Conservation (phyloP, 257 asterid genomes). For the Oldenlandia corymbosa region DNA sequence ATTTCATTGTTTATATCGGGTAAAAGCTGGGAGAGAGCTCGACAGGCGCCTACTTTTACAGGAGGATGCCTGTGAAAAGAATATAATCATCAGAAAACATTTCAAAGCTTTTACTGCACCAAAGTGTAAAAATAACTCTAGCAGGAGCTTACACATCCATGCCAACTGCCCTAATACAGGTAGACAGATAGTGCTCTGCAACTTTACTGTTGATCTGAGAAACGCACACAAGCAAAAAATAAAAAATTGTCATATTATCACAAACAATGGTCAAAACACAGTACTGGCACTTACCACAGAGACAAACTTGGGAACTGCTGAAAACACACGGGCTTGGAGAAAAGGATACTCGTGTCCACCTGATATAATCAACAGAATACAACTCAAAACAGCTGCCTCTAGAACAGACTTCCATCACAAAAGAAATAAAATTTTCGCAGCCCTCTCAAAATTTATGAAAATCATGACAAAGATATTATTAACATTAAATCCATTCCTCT, state of each 20-base stretch:
- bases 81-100: constrained; percentile 11
- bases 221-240: constrained; percentile 26
- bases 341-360: constrained; percentile 76
- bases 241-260: constrained; percentile 3
- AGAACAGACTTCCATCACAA: background rate
- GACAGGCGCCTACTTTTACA: constrained; percentile 95
- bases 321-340: constrained; percentile 85
- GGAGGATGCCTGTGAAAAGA: constrained; percentile 67
- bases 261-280: background rate
- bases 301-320: constrained; percentile 77
- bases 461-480: background rate
- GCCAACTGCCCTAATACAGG: constrained; percentile 77
- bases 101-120: constrained; percentile 2
- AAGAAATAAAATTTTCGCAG: background rate
- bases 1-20: constrained; percentile 59
- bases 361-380: constrained; percentile 31
- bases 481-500: background rate
- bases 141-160: constrained; percentile 74
- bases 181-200: constrained; percentile 58
- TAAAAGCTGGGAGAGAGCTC: constrained; percentile 81
- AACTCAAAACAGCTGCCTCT: constrained; percentile 12
- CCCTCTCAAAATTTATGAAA: background rate
- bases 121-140: constrained; percentile 14
- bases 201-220: constrained; percentile 67
- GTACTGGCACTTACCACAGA: constrained; percentile 49